Percentiles rank a stretch among this genome's conserved stretches.
Evolutionary conservation across 2,329 filamentous ascomycete genomes (phyloP).

Genomic region (Drechslera avenae): DNA sequence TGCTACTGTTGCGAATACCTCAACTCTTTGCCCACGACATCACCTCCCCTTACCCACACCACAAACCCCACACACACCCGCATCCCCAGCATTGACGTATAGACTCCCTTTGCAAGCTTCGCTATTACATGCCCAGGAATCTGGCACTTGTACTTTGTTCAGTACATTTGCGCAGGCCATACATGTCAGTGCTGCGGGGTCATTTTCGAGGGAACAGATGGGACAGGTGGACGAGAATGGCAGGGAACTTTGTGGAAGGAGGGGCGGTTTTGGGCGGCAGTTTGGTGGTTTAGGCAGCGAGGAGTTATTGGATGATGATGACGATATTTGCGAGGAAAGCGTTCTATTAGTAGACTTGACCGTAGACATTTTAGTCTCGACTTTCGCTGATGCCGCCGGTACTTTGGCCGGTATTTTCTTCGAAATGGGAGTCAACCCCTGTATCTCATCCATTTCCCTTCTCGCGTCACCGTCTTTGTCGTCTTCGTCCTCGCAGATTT

Average conservation of each 20-base stretch:
- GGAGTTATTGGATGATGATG: not conserved
- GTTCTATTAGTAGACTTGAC: not conserved
- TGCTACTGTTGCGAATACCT: too few species aligned
- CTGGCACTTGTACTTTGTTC: constrained; percentile 57
- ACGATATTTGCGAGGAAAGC: not conserved
- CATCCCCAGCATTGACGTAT: constrained; percentile 74
- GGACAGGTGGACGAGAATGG: constrained; percentile 52
- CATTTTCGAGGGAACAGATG: constrained; percentile 72
- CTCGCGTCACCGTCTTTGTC: constrained; percentile 43
- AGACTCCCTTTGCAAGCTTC: constrained; percentile 58
- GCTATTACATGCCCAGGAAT: constrained; percentile 69
- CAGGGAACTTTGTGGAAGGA: too few species aligned
- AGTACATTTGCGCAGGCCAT: constrained; percentile 73
- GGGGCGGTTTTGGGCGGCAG: not conserved
- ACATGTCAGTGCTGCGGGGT: constrained; percentile 62
- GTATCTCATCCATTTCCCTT: constrained; percentile 71
- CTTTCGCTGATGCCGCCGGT: not conserved
- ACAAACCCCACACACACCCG: constrained; percentile 72
- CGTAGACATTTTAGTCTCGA: not conserved
- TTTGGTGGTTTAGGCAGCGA: not conserved
- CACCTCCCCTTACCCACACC: constrained; percentile 44
- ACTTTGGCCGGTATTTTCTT: constrained; percentile 8
- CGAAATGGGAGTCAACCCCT: constrained; percentile 46
- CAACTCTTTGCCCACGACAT: too few species aligned
- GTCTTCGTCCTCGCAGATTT: constrained; percentile 74